A percentile compares a stretch with the other conserved stretches of the same genome.
These are phyloP conservation scores for Dendrobium chrysotoxum DNA, from an alignment of 106 monocot species.

Conservation along the genomic window DNA sequence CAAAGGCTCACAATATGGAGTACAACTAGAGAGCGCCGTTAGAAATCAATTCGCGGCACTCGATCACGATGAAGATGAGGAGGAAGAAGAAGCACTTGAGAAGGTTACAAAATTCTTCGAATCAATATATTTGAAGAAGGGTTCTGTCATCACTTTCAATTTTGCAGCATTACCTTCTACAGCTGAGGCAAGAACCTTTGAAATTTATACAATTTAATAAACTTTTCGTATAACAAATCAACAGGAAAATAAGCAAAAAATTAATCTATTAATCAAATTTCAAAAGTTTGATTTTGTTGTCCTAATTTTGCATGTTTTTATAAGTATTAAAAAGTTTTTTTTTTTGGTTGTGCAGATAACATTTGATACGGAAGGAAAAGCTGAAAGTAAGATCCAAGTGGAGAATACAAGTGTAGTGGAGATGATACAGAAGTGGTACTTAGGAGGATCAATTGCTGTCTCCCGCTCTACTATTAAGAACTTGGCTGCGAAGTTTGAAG, in stretches of 20 bases:
- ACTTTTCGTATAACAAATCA: no score
- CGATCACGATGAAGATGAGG: slow-evolving; percentile 81
- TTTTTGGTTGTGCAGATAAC: slow-evolving; percentile 38
- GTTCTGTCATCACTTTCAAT: slow-evolving; percentile 55
- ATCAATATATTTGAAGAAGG: slow-evolving; percentile 68
- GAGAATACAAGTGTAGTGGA: slow-evolving; percentile 66
- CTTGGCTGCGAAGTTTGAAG: slow-evolving; percentile 46
- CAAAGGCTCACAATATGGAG: slow-evolving; percentile 82
- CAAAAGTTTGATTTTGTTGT: not conserved
- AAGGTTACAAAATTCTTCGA: slow-evolving; percentile 73
- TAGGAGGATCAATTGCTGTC: slow-evolving; percentile 65
- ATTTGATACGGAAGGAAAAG: slow-evolving; percentile 59
- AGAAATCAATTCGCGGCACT: slow-evolving; percentile 54
- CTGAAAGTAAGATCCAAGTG: slow-evolving; percentile 47
- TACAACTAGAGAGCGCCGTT: slow-evolving; percentile 68
- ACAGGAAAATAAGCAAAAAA: not conserved
- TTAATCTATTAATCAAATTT: not conserved
- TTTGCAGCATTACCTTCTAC: slow-evolving; percentile 32
- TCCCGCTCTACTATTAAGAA: slow-evolving; percentile 66
- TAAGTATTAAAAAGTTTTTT: not conserved
- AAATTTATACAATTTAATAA: not conserved
- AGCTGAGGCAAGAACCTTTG: slow-evolving; percentile 36
- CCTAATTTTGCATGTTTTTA: no score
- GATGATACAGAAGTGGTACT: slow-evolving; percentile 85
- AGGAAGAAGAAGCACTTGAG: slow-evolving; percentile 78